Conservation (phyloP, 2,329 filamentous ascomycete species). For the Xylariaceae sp. region DNA sequence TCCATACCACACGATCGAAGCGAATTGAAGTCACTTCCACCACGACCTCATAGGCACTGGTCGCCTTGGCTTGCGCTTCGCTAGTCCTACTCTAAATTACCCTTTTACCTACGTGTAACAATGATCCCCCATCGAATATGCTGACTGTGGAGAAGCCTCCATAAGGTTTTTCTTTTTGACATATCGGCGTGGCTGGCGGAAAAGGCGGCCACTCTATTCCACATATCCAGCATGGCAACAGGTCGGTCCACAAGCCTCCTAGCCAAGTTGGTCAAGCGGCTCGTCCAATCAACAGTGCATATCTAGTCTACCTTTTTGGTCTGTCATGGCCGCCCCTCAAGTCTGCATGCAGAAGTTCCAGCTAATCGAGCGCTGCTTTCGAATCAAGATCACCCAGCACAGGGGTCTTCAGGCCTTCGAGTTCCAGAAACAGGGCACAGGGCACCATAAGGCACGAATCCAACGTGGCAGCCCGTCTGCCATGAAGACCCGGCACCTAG, state of each 20-base stretch:
- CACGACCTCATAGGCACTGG: not conserved
- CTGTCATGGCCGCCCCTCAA: not conserved
- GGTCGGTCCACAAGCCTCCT: constrained; percentile 2
- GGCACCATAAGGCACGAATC: constrained; percentile 23
- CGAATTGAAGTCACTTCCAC: not conserved
- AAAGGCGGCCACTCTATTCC: constrained; percentile 10
- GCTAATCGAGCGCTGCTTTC: constrained; percentile 3
- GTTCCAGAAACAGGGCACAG: constrained; percentile 1
- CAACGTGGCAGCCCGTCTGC: constrained; percentile 34
- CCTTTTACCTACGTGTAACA: constrained; percentile 13
- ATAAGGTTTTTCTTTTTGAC: not conserved
- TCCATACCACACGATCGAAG: not conserved
- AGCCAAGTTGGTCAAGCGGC: not conserved
- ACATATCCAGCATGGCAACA: constrained; percentile 9
- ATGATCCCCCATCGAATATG: constrained; percentile 19
- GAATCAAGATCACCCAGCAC: constrained; percentile 1
- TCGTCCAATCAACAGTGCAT: constrained; percentile 6
- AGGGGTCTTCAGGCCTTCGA: constrained; percentile 1
- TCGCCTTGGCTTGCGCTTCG: not conserved
- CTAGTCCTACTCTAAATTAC: not conserved
- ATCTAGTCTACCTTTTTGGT: constrained; percentile 1
- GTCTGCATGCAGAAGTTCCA: constrained; percentile 14
- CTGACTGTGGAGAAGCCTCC: constrained; percentile 16
- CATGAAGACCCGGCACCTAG: not conserved
- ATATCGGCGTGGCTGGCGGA: constrained; percentile 9